Evolutionary conservation across 176 grass and related monocot genomes (phyloP), one percentile per base, ranked within the genome.

Genomic region (Triticum monococcum): DNA sequence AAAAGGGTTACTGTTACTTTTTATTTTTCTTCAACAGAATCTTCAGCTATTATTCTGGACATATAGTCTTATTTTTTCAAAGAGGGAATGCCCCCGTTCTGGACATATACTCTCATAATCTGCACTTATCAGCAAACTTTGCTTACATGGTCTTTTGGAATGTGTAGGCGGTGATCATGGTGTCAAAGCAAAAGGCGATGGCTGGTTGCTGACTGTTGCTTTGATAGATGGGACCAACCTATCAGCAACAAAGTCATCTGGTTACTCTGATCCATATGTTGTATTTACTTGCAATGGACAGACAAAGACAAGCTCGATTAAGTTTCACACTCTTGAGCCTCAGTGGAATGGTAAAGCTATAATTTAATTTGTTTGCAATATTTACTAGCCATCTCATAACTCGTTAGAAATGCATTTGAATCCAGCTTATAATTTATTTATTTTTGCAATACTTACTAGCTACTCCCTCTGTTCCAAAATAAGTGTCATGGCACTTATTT

Each of bases 261-360:
- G 93, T 24, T 89, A 76, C 67, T 96, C 96, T 89, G 96, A 98
- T 87, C 93, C 96, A 56, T 98, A 94, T 92, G 96, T 98, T 45
- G 91, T 98, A 75, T 96, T 96, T 86, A 94, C 91, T 70, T 96
- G 96, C 86, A 98, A 98, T 82, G 93, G 96, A 41, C 91, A 94
- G 89, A 86, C 84, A 79, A 96, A 91, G 81, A 96, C 96, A 79
- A 98, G 96, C 84, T 98, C 96, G 7, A 96, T 98, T 69, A 98
- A 94, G 60, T 98, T 98, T 77, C 96, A 96, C 26, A 94, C 93
- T 7, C 84, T 92, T 71, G 86, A 94, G 33, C 96, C 96, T 90
- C 93, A 95, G 33, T 98, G 96, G 96, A 98, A 98, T 50, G 96
- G 96, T 96, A 98, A 88, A 64, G 18, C 36, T 87, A 25, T 14